phyloP scores from a whole-genome alignment of 2,329 filamentous ascomycete species.

The Thermochaetoides dissita region DNA sequence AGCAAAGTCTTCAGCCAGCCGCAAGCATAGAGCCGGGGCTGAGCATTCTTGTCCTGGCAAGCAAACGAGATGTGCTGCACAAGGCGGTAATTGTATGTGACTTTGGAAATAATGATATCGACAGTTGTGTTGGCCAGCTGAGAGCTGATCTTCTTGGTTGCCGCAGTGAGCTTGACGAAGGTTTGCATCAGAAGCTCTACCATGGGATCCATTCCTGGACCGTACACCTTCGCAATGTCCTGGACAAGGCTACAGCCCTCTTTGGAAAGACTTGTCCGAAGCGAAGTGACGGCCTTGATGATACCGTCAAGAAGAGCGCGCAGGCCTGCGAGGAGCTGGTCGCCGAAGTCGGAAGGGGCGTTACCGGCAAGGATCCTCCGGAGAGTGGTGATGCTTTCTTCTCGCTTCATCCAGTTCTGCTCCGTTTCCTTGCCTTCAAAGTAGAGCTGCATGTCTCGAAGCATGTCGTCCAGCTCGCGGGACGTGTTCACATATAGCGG shows the following conservation, averaged over 20 bases:
- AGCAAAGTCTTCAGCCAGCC: constrained; percentile 77
- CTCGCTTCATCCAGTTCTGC: constrained; percentile 78
- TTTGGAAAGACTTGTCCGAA: constrained; percentile 80
- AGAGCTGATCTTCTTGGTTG: constrained; percentile 84
- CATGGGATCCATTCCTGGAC: constrained; percentile 70
- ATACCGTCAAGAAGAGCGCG: constrained; percentile 74
- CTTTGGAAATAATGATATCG: constrained; percentile 65
- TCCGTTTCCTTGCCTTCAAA: constrained; percentile 87
- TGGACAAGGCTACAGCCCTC: constrained; percentile 75
- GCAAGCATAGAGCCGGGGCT: constrained; percentile 63
- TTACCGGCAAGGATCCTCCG: constrained; percentile 74
- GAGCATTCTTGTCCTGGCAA: constrained; percentile 84
- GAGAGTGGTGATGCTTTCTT: constrained; percentile 65
- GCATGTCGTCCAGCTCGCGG: constrained; percentile 75
- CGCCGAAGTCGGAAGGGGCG: constrained; percentile 60
- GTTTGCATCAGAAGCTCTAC: constrained; percentile 81
- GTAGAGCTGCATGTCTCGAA: constrained; percentile 63
- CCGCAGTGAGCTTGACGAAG: constrained; percentile 76
- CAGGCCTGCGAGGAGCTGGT: constrained; percentile 54
- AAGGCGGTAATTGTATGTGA: constrained; percentile 65
- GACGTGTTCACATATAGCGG: constrained; percentile 72
- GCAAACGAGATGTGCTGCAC: constrained; percentile 76
- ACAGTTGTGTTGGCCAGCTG: constrained; percentile 70
- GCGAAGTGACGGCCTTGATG: constrained; percentile 67
- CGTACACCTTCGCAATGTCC: constrained; percentile 64